Base-by-base conservation (phyloP, 1,284 basidiomycete species). In the Phaffia rhodozyma region DNA sequence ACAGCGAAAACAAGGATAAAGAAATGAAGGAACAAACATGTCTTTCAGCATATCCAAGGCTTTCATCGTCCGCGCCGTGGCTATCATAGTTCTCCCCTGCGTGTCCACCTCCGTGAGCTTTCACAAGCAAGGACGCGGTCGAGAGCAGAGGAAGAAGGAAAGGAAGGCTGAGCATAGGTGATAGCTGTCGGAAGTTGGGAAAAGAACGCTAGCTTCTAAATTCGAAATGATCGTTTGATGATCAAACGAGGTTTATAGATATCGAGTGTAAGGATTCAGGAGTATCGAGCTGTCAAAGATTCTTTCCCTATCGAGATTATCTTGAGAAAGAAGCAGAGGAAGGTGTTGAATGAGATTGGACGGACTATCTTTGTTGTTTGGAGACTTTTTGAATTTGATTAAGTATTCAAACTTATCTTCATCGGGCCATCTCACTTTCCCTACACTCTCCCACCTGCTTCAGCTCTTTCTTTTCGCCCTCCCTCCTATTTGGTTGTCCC, bases 21-120 rank as follows among this genome's bases (percentile, higher is more conserved):
- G 59, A 34, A 34, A 16, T 27, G 21, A 43, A 27, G 59, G 50
- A 60, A 77, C 84, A 69, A 77, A 85, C 81, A 71, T 82, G 81
- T 70, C 78, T 72, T 69, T 78, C 72, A 54, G 80, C 80, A 64
- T 82, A 82, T 50, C 71, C 70, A 61, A 75, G 68, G 7, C 66
- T 63, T 6, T 65, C 66, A 66, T 72, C 72, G 32, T 69, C 69
- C 1, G 65, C 67, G 4, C 69, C 68, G 63, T 76, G 73, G 49
- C 71, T 72, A 47, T 72, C 72, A 65, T 75, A 66, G 34, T 34
- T 55, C 6, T 52, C 60, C 30, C 55, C 60, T 52, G 61, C 60
- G 2, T 32, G 23, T 38, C 55, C 51, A 18, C 51, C 55, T 29
- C 63, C 64, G 48, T 65, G 64, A 54, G 63, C 63, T 11, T 38